A percentile compares a stretch with the other conserved stretches of the same genome.
Conservation (phyloP, 2,329 filamentous ascomycete species). For the Penicillium capsulatum region DNA sequence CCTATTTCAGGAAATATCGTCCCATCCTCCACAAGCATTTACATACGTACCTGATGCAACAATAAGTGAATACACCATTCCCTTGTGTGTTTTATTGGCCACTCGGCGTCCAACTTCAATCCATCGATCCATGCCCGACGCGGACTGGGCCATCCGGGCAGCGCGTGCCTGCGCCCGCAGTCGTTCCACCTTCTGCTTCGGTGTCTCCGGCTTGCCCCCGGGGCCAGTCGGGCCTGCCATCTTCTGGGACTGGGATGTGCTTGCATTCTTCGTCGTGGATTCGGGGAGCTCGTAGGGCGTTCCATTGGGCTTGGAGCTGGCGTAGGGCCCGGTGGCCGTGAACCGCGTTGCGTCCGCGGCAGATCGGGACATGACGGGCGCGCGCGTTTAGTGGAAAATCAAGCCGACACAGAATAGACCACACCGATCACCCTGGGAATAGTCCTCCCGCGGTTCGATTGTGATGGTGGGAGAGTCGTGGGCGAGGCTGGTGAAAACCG, state of each 20-base stretch:
- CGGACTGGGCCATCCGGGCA: conserved; percentile 59
- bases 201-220: conserved; percentile 51
- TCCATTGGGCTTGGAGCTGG: conserved; percentile 39
- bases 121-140: conserved; percentile 52
- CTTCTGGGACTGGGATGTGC: conserved; percentile 6
- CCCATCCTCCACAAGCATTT: conserved; percentile 1
- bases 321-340: conserved; percentile 49
- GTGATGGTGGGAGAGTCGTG: conserved; percentile 4
- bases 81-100: conserved; percentile 59
- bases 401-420: background rate
- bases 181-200: conserved; percentile 65
- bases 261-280: conserved; percentile 21
- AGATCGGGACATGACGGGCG: conserved; percentile 42
- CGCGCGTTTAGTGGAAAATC: conserved; percentile 5
- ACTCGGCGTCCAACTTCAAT: conserved; percentile 52
- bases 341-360: conserved; percentile 50
- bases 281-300: conserved; percentile 32
- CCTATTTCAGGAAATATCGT: too few species aligned
- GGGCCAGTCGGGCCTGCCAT: conserved; percentile 20
- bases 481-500: conserved; percentile 10
- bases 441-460: background rate
- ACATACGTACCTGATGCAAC: conserved; percentile 54
- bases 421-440: background rate
- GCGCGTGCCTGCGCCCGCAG: conserved; percentile 64
- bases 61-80: conserved; percentile 58